These are phyloP conservation scores for Rugonectria rugulosa DNA, from an alignment of 2,329 filamentous ascomycete genomes.

Conservation along the genomic window DNA sequence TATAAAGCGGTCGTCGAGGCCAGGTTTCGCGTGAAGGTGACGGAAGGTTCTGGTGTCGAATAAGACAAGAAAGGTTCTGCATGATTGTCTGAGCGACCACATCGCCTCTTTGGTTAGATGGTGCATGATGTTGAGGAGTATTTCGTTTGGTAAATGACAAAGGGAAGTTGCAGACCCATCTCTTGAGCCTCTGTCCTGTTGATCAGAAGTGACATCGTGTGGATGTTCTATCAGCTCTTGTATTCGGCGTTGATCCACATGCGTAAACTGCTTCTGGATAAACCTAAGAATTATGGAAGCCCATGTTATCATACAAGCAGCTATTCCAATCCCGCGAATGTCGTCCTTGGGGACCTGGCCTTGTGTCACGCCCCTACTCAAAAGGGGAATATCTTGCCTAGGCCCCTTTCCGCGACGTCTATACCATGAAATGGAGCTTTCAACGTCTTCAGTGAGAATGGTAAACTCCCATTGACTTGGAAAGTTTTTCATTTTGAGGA, in stretches of 20 bases:
- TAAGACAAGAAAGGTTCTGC: neutral
- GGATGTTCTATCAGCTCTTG: neutral
- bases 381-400: neutral
- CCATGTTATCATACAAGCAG: neutral
- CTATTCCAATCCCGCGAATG: neutral
- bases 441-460: too few relatives aligned
- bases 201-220: neutral
- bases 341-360: too few relatives aligned
- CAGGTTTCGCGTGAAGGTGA: neutral
- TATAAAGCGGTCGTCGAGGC: neutral
- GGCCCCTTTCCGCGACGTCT: neutral
- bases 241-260: too few relatives aligned
- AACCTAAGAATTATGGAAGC: too few relatives aligned
- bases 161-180: neutral
- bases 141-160: neutral
- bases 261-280: too few relatives aligned
- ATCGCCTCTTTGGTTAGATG: neutral
- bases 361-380: neutral
- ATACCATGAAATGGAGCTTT: too few relatives aligned
- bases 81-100: slow-evolving; percentile 1
- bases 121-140: neutral
- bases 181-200: neutral
- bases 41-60: neutral
- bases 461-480: too few relatives aligned
- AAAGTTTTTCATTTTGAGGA: too few relatives aligned